phyloP scores from a whole-genome alignment of 768 basidiomycete species.

The Tremella yokohamensis region DNA sequence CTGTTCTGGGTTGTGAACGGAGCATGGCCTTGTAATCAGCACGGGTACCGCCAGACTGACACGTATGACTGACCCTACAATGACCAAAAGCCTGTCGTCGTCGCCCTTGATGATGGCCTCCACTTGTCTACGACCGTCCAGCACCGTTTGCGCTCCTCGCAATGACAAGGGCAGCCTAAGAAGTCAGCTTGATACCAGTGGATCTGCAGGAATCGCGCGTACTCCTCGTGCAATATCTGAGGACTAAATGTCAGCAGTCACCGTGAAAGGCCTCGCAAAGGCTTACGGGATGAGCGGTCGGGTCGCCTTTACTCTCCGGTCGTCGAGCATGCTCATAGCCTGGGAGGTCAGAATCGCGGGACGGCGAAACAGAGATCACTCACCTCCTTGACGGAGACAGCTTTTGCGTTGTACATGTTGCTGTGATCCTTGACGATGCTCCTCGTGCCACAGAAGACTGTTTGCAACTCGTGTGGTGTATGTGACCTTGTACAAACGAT shows the following conservation, averaged over 20 bases:
- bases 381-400: constrained; percentile 18
- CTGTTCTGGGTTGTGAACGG: constrained; percentile 82
- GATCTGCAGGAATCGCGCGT: constrained; percentile 39
- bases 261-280: not conserved
- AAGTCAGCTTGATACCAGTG: constrained; percentile 39
- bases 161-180: constrained; percentile 55
- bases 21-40: constrained; percentile 66
- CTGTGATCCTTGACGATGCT: not conserved
- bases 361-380: constrained; percentile 1
- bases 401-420: constrained; percentile 1
- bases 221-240: constrained; percentile 88
- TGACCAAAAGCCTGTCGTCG: constrained; percentile 88
- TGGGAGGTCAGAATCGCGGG: constrained; percentile 13
- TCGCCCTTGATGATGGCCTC: constrained; percentile 77
- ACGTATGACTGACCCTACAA: constrained; percentile 65
- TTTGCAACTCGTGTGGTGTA: not conserved
- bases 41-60: not conserved
- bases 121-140: constrained; percentile 73
- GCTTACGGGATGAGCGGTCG: constrained; percentile 74
- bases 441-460: not conserved
- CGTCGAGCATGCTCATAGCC: constrained; percentile 66
- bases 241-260: constrained; percentile 53
- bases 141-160: constrained; percentile 76
- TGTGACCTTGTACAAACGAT: too few relatives aligned
- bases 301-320: constrained; percentile 77